Evolutionary conservation across 2,329 filamentous ascomycete species (phyloP), one percentile per base, ranked within the genome.

Genomic region (Fusarium avenaceum): DNA sequence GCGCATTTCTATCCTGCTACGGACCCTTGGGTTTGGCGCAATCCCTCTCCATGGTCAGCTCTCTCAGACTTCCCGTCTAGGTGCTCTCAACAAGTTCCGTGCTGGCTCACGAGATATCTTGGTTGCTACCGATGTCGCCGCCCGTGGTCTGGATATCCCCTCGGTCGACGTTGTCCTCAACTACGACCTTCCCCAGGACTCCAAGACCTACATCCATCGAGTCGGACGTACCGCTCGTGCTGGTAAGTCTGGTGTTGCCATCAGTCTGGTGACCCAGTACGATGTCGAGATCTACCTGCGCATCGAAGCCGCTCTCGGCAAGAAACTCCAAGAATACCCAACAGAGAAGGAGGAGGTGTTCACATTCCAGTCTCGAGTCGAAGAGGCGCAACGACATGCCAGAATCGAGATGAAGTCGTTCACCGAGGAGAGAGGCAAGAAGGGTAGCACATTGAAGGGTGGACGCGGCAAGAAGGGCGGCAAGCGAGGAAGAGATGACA

Each of bases 41-140:
- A 96, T 98, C 63, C 95, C 96, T 0, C 86, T 99, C 0, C 95
- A 99, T 79, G 96, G 95, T 10, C 93, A 97, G 76, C 87, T 99
- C 50, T 94, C 90, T 2, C 96, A 99, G 78, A 92, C 92, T 2
- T 87, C 92, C 17, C 93, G 96, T 70, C 82, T 98, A 1, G 94
- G 93, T 8, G 92, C 96, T 0, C 84, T 99, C 10, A 92, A 92
- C 77, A 98, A 98, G 77, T 98, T 99, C 85, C 90, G 91, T 55
- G 85, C 91, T 4, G 89, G 90, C 9, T 88, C 86, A n/a, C 86
- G 94, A 42, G 89, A 96, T 69, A 95, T 99, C 39, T 87, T 99
- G 6, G 92, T 97, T 5, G 94, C 94, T 13, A 97, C 94, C 0
- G 94, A 97, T 77, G 93, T 97, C n/a, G 94, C 94, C 2, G 92